Percentiles rank a stretch among this genome's conserved stretches.
These are phyloP conservation scores for Penicillium psychrofluorescens DNA, from an alignment of 495 filamentous ascomycete genomes.

Conservation along the genomic window DNA sequence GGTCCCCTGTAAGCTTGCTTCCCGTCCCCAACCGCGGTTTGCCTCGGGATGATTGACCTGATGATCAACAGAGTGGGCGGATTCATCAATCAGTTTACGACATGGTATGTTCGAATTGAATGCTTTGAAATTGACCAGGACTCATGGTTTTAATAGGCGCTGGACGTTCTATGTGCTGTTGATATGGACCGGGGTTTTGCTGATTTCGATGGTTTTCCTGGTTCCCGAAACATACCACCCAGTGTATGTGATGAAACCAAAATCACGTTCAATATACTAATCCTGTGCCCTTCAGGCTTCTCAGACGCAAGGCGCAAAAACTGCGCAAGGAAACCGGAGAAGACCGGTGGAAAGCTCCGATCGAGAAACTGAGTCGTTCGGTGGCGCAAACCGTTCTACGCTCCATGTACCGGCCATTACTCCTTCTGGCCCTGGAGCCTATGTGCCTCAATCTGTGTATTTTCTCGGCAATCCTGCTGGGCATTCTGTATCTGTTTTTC, in stretches of 20 bases:
- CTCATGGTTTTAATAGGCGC: constrained; percentile 36
- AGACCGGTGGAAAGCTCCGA: constrained; percentile 66
- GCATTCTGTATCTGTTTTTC: constrained; percentile 91
- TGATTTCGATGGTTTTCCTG: constrained; percentile 57
- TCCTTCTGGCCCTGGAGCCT: constrained; percentile 75
- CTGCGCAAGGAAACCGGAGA: constrained; percentile 74
- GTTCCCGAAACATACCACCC: constrained; percentile 91
- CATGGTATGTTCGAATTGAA: constrained; percentile 45
- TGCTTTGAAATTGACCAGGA: neutral
- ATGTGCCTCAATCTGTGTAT: constrained; percentile 83
- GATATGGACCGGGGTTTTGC: constrained; percentile 66
- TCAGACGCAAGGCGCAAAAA: constrained; percentile 65
- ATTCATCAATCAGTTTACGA: constrained; percentile 70
- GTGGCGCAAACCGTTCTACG: constrained; percentile 61
- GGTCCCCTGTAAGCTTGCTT: constrained; percentile 33
- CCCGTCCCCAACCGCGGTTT: too few relatives aligned
- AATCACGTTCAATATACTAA: too few relatives aligned
- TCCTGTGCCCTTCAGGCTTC: constrained; percentile 35
- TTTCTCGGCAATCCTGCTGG: constrained; percentile 78
- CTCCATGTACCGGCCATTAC: constrained; percentile 72
- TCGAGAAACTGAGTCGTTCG: constrained; percentile 69
- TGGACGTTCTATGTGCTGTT: constrained; percentile 88
- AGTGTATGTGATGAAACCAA: constrained; percentile 30
- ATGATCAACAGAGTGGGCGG: constrained; percentile 40
- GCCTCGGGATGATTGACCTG: neutral